Evolutionary conservation across 2,329 filamentous ascomycete species (phyloP), one percentile per base, ranked within the genome.

Genomic region (Ascochyta lentis): DNA sequence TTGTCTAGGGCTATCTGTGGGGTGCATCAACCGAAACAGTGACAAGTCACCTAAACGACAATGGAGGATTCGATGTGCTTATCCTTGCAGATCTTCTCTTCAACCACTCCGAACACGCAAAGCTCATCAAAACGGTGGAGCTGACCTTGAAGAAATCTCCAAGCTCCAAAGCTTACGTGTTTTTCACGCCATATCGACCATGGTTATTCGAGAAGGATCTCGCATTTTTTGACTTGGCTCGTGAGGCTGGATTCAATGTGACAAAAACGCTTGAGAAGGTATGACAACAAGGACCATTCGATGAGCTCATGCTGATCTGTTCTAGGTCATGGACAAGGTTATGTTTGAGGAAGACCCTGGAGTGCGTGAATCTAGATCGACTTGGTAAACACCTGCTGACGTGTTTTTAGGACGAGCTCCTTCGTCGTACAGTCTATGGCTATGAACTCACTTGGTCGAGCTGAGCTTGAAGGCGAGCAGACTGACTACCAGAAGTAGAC

Each of bases 151-250:
- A 82, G 64, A 81, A 78, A 58, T 75, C 78, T 3, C 66, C 73
- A 3, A 79, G 79, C 2, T 85, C 88, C 44, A 83, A 82, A 49
- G 92, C 92, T 2, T 84, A 93, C 66, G 92, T 97, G 7, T 96
- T 97, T 75, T 98, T 97, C 79, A 96, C 93, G 0, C 93, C 91
- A 19, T 96, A 98, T 77, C 83, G 95, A 60, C 93, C 94, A 1
- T 97, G 93, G 93, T 80, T 97, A 70, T 82, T 90, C 67, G 84
- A 92, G 60, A 90, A 92, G 75, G 95, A 96, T 69, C 81, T 96
- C 72, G 85, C 84, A 4, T 97, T 97, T 79, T 97, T 97, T 71
- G 89, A 92, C 44, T 70, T 92, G 54, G 90, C 89, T 4, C 81
- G 85, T 56, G 84, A 85, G 47, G 82, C 80, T 44, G 92, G 92